Evolutionary conservation across 2,329 filamentous ascomycete genomes (phyloP), one percentile per base, ranked within the genome.

Genomic region (Mycogone perniciosa): DNA sequence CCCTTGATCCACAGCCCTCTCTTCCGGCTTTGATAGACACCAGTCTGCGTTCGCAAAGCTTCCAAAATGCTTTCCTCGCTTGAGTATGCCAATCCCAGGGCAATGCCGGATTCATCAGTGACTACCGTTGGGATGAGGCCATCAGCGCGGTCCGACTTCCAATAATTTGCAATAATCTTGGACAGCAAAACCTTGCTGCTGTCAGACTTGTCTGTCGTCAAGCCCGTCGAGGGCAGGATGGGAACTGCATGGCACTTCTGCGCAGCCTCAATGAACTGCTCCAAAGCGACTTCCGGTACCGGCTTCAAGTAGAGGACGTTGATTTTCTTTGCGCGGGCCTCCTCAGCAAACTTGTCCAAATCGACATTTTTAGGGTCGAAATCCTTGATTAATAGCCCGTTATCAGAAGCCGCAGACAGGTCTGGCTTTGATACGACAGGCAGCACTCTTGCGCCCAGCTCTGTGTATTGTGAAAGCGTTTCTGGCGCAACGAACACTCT

Each of bases 1-100:
- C 93, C 93, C 74, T 99, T 99, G 70, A 95, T 86, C 93, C 93
- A 99, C 30, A 99, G 71, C 0, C 93, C 93, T 41, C 93, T 82
- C 75, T 96, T 97, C 47, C 93, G 81, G 73, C 92, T 97, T 71
- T 96, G 90, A 67, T 99, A 99, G 35, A 97, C 92, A 31, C 93
- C 91, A 0, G 75, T 76, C 60, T 78, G 74, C 5, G 89, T 95
- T 62, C 81, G 82, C 54, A 99, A 67, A 35, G 92, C 92, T 71
- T 95, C 92, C 7, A 83, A 76, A 33, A 99, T 83, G 65, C 92
- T 97, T 68, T 95, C 88, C 56, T 87, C 82, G 64, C 88, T 96
- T 70, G 91, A 96, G 76, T 96, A 99, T 13, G 96, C 93, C 57
- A 99, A 72, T 1, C 93, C 93, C 10, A 99, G 74, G 7, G 89